These are phyloP conservation scores for Phytophthora sojae DNA, from an alignment of 352 stramenopile species.

Conservation along the genomic window DNA sequence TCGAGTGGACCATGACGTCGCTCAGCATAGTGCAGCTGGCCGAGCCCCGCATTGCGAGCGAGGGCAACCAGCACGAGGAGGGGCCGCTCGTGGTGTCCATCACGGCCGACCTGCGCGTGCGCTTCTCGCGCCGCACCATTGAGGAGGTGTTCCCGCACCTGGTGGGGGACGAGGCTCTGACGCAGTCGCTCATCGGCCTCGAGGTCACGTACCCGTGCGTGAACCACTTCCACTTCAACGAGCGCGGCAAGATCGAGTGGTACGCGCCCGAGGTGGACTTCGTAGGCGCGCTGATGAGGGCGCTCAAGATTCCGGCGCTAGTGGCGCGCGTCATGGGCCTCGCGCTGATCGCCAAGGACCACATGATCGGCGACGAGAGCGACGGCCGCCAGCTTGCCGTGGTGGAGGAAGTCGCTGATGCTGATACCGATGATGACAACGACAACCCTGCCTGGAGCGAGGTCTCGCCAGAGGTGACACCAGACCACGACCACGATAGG, in stretches of 20 bases:
- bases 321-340: constrained; percentile 43
- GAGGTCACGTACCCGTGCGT: constrained; percentile 54
- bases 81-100: constrained; percentile 38
- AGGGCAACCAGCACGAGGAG: constrained; percentile 39
- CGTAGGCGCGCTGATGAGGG: constrained; percentile 35
- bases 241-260: constrained; percentile 48
- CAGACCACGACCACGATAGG: background rate
- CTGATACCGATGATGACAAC: background rate
- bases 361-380: constrained; percentile 52
- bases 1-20: constrained; percentile 58
- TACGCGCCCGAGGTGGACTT: constrained; percentile 58
- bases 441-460: background rate
- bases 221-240: constrained; percentile 57
- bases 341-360: constrained; percentile 50
- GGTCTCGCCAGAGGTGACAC: background rate
- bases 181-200: constrained; percentile 50
- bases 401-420: constrained; percentile 1
- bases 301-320: constrained; percentile 35
- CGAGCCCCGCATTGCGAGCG: constrained; percentile 12
- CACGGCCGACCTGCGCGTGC: constrained; percentile 42
- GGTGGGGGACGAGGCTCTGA: constrained; percentile 39
- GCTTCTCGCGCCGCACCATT: constrained; percentile 59
- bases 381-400: constrained; percentile 26
- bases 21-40: constrained; percentile 41
- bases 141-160: constrained; percentile 61